Evolutionary conservation across 164 flowering plant species (phyloP), one percentile per base, ranked within the genome.

Genomic region (Macadamia integrifolia): DNA sequence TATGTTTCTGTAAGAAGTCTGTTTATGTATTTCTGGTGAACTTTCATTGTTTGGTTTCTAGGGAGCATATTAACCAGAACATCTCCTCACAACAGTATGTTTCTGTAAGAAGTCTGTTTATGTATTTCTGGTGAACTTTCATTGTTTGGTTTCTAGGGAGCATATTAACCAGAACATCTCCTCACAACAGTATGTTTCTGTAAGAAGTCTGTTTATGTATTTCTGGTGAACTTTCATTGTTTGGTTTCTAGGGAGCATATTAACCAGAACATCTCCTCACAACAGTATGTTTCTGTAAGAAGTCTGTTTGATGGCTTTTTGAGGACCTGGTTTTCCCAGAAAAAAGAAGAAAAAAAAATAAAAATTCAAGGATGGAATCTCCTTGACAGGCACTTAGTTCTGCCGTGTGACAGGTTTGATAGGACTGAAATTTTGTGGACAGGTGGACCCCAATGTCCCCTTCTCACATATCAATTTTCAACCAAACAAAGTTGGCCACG

Each of bases 71-170:
- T 31, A 80, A 95, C 82, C 88, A 84, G 78, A 84, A 85, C 31
- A 82, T 92, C 10, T 89, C 99, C 52, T 95, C 98, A 8, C 75
- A 81, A 55, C 79, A 82, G 99, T 95, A 81, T 88, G 97, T 79
- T 48, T 14, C 62, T 42, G 44, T 58, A 32, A 70, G 44, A 68
- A 55, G 29, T 57, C 42, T n/a, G n/a, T n/a, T n/a, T n/a, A 95
- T 82, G 99, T 95, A 69, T 95, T 86, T 78, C 94, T 95, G 43
- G 99, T 96, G 64, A 95, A 95, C 66, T 84, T 95, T 12, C 98
- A 97, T 60, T 98, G 99, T 40, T 80, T 95, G 79, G 97, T 90
- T 71, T 95, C 99, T 4, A 82, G 97, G 79, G 99, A 92, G 71
- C 99, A 95, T 76, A 80, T 88, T 31, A 80, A 95, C 82, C 88